Percentiles rank a stretch among this genome's conserved stretches.
Conservation (phyloP, 169 alveolate species). For the Plasmodium gaboni region DNA sequence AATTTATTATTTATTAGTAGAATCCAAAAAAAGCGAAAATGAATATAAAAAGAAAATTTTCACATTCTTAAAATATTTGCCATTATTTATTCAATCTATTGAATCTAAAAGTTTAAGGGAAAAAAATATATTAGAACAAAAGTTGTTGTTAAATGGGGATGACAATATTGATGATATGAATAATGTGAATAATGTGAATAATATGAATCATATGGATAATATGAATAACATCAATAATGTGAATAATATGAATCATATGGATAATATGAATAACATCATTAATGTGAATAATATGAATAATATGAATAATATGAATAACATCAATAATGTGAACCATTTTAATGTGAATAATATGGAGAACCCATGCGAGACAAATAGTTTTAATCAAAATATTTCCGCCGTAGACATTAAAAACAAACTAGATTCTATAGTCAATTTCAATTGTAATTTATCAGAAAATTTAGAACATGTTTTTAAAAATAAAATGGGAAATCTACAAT, state of each 20-base stretch:
- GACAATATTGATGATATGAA: background rate
- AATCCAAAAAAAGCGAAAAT: slow-evolving; percentile 72
- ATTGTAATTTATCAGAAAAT: slow-evolving; percentile 60
- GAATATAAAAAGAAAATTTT: slow-evolving; percentile 61
- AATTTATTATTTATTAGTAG: slow-evolving; percentile 63
- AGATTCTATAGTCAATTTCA: slow-evolving; percentile 44
- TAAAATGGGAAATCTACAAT: slow-evolving; percentile 6
- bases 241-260: background rate
- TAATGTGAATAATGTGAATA: too few species aligned
- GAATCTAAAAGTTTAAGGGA: slow-evolving; percentile 69
- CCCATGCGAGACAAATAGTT: background rate
- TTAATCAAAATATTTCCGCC: slow-evolving; percentile 15
- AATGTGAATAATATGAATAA: background rate
- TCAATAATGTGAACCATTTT: too few species aligned
- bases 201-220: too few species aligned
- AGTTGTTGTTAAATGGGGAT: slow-evolving; percentile 5
- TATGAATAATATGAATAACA: too few species aligned
- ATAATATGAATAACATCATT: background rate
- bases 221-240: too few species aligned
- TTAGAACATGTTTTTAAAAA: slow-evolving; percentile 51
- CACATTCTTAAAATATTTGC: slow-evolving; percentile 61
- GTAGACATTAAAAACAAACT: slow-evolving; percentile 44
- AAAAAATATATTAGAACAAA: slow-evolving; percentile 37
- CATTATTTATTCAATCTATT: slow-evolving; percentile 50
- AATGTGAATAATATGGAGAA: too few species aligned